These are phyloP conservation scores for Microcos paniculata DNA, from an alignment of 345 rosid species.

Conservation along the genomic window DNA sequence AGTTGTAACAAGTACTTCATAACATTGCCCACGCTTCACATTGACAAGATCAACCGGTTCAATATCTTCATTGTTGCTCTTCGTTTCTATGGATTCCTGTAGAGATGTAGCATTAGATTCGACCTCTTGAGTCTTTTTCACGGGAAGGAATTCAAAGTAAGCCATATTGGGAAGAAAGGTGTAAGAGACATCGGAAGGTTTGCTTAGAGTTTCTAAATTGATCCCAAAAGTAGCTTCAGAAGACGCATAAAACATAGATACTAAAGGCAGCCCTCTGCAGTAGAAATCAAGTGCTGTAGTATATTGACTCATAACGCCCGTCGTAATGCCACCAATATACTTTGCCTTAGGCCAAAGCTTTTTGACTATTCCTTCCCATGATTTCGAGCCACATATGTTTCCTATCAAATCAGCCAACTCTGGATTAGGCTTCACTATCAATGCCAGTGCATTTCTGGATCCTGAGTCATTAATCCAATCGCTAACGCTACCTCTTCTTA, in stretches of 20 bases:
- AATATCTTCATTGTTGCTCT: conserved; percentile 9
- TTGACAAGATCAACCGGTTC: conserved; percentile 47
- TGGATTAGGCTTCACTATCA: conserved; percentile 33
- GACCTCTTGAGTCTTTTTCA: conserved; percentile 32
- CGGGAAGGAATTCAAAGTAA: conserved; percentile 60
- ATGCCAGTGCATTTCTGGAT: conserved; percentile 37
- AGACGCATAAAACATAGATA: conserved; percentile 50
- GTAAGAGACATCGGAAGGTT: conserved; percentile 63
- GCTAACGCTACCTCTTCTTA: conserved; percentile 44
- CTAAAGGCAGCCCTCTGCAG: conserved; percentile 54
- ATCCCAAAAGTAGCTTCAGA: conserved; percentile 65
- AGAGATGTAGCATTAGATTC: conserved; percentile 29
- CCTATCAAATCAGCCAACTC: conserved; percentile 44
- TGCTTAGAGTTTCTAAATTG: conserved; percentile 52
- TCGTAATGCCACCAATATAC: conserved; percentile 49
- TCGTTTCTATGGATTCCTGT: background rate
- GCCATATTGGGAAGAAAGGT: conserved; percentile 69
- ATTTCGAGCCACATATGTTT: conserved; percentile 30
- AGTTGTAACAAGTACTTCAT: conserved; percentile 61
- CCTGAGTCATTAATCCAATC: conserved; percentile 53
- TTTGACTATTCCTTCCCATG: conserved; percentile 70
- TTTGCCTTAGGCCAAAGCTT: conserved; percentile 63
- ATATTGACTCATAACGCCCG: conserved; percentile 69
- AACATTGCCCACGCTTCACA: conserved; percentile 48
- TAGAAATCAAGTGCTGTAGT: conserved; percentile 52